Base-by-base conservation (phyloP, 2,329 filamentous ascomycete genomes). In the Colletotrichum endophyticum region DNA sequence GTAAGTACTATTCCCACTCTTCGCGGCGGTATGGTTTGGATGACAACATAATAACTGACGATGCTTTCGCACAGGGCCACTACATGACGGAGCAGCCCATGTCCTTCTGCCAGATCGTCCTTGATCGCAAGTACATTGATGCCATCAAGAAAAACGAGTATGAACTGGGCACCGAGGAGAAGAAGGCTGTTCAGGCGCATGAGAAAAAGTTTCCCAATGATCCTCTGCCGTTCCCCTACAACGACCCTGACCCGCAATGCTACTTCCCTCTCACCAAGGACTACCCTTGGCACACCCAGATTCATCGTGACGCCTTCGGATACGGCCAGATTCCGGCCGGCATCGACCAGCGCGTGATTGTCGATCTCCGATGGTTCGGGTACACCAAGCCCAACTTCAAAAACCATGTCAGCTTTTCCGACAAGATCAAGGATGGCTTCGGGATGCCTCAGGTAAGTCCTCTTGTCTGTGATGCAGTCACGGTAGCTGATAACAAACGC, bases 181-280 rank as follows among this genome's bases (percentile, higher is more conserved):
- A 59, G 56, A 59, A 6, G 27, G 25, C 56, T 2, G 1, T 59
- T 0, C 1, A 25, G 56, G 22, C n/a, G 4, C 56, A 59, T 3
- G 5, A 28, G 25, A 8, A 28, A 5, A 59, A 59, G 8, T 28
- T 27, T 28, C 56, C 56, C 12, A 59, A 64, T 0, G 61, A 64
- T 36, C 61, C 61, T 32, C 16, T 64, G 25, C 61, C 61, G 1
- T 32, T 64, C 19, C 61, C 61, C 19, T 64, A 27, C 9, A 64
- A 39, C 61, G 28, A 64, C 28, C 61, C 61, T 22, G 61, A 64
- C 28, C 61, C 61, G 2, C 61, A 64, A 39, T 64, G 61, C 16
- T 64, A 64, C 61, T 64, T 64, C 28, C 61, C 61, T 27, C 34
- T 32, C 25, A 27, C 25, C 28, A 8, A 64, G 61, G 34, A 32